phyloP scores from a whole-genome alignment of 305 asterid species.

The Rubia occidens region DNA sequence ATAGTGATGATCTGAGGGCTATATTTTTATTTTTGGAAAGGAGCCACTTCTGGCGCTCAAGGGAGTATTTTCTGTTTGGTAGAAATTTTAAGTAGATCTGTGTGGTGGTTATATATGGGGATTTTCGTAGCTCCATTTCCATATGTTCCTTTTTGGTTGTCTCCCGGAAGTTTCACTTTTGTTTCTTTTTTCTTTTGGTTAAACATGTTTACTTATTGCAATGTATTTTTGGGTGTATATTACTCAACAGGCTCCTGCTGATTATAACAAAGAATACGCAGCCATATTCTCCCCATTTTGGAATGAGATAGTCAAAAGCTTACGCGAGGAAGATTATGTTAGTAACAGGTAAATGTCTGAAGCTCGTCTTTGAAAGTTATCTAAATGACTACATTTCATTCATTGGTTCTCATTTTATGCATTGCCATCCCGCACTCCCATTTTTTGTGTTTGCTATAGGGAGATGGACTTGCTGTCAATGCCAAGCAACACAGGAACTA shows the following conservation, averaged over 20 bases:
- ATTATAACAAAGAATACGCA: constrained; percentile 61
- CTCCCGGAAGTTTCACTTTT: background rate
- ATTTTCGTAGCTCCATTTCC: background rate
- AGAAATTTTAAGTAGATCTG: background rate
- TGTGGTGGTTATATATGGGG: background rate
- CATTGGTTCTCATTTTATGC: constrained; percentile 8
- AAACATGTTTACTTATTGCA: constrained; percentile 10
- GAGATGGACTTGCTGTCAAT: constrained; percentile 97
- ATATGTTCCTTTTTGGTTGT: background rate
- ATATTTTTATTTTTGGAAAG: background rate
- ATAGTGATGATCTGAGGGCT: background rate
- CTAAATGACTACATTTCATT: background rate
- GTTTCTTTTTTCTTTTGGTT: constrained; percentile 7
- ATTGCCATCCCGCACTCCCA: background rate
- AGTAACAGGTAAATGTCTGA: constrained; percentile 63
- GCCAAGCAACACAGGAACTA: constrained; percentile 96
- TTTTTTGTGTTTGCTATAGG: constrained; percentile 32
- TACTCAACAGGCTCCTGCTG: constrained; percentile 40
- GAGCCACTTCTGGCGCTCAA: background rate
- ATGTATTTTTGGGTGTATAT: background rate
- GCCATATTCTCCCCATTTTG: constrained; percentile 92
- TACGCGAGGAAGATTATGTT: constrained; percentile 96
- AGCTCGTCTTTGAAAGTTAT: constrained; percentile 9
- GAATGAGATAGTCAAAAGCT: constrained; percentile 90
- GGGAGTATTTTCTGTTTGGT: background rate